Evolutionary conservation across 2,329 filamentous ascomycete genomes (phyloP).

Genomic region (Scolecobasidium constrictum): DNA sequence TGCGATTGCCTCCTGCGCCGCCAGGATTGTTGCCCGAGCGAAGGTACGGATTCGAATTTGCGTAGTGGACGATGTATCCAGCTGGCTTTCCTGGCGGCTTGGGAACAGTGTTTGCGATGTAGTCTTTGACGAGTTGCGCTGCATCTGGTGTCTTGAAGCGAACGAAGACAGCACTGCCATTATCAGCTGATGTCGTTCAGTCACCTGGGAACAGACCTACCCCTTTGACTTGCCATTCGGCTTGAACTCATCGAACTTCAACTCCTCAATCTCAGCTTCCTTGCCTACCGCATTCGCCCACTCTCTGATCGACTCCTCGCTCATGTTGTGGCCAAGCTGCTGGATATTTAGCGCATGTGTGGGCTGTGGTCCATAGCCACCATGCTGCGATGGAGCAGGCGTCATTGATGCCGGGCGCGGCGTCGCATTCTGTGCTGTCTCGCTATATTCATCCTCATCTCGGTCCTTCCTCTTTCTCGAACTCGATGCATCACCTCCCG

Average conservation of each 20-base stretch:
- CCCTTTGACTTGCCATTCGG: constrained; percentile 98
- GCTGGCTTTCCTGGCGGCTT: constrained; percentile 27
- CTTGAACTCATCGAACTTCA: constrained; percentile 97
- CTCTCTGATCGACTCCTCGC: constrained; percentile 84
- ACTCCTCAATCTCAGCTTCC: constrained; percentile 78
- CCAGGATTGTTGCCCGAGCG: constrained; percentile 6
- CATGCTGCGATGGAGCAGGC: not conserved
- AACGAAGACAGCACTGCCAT: constrained; percentile 65
- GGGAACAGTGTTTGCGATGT: constrained; percentile 37
- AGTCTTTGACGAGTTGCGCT: constrained; percentile 55
- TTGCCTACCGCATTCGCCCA: constrained; percentile 72
- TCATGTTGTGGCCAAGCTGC: constrained; percentile 24
- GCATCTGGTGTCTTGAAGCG: constrained; percentile 62
- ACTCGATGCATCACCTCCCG: not conserved
- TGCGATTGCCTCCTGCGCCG: not conserved
- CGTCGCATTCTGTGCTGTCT: not conserved
- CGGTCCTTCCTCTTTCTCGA: constrained; percentile 8
- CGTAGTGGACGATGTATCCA: constrained; percentile 11
- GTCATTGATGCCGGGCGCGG: constrained; percentile 4
- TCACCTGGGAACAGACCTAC: constrained; percentile 49
- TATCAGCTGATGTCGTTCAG: too few relatives aligned
- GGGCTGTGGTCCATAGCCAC: not conserved
- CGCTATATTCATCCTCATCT: constrained; percentile 5
- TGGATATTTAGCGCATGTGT: constrained; percentile 8
- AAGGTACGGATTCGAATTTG: constrained; percentile 6